These are phyloP conservation scores for Lactarius hatsudake DNA, from an alignment of 768 basidiomycete genomes.

Conservation along the genomic window DNA sequence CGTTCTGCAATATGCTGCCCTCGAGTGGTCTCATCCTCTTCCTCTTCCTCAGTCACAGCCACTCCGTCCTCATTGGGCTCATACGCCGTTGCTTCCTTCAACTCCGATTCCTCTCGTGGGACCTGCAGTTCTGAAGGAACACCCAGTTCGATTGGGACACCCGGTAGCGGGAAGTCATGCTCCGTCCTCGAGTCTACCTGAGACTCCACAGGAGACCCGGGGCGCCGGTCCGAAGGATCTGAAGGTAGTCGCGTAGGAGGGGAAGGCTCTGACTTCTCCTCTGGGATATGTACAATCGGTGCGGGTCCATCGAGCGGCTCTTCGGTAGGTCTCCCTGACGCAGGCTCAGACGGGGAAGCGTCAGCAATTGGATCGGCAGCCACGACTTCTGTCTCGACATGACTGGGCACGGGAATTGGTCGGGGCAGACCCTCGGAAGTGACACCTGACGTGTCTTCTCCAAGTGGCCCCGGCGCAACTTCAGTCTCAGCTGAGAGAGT, in stretches of 20 bases:
- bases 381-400: slow-evolving; percentile 1
- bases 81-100: background rate
- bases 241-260: background rate
- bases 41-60: slow-evolving; percentile 33
- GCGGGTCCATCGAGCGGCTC: background rate
- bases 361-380: slow-evolving; percentile 1
- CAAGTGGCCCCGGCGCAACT: background rate
- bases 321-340: background rate
- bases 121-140: background rate
- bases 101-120: background rate
- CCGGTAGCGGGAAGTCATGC: background rate
- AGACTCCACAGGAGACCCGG: slow-evolving; percentile 10
- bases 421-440: slow-evolving; percentile 2
- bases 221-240: slow-evolving; percentile 12
- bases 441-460: background rate
- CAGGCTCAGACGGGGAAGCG: background rate
- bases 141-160: background rate
- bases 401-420: background rate
- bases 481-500: slow-evolving; percentile 6
- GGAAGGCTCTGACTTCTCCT: background rate
- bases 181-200: slow-evolving; percentile 2
- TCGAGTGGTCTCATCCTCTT: slow-evolving; percentile 53
- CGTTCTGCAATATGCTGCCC: slow-evolving; percentile 41
- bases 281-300: background rate
- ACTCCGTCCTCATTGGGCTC: slow-evolving; percentile 12